A percentile compares a stretch with the other conserved stretches of the same genome.
Conservation (phyloP, 2,329 filamentous ascomycete species). For the Hypoxylon rubiginosum region DNA sequence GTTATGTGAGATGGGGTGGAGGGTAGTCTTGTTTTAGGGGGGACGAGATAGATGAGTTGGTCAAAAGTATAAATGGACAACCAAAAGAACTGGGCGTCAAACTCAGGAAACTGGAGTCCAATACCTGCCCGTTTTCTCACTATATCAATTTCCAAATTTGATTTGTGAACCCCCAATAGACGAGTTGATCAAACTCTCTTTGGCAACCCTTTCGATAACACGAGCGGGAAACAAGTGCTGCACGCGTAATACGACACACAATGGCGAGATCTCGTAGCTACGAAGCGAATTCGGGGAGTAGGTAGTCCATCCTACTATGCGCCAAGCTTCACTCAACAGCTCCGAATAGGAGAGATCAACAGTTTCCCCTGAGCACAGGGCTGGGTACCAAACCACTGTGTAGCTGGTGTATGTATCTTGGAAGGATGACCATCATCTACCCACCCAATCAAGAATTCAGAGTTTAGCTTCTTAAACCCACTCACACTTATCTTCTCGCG, state of each 20-base stretch:
- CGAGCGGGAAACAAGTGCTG: background rate
- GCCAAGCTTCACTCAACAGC: background rate
- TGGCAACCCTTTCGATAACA: conserved; percentile 9
- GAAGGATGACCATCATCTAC: background rate
- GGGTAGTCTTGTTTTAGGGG: background rate
- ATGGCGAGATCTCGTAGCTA: background rate
- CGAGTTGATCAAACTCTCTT: conserved; percentile 24
- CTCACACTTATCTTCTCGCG: background rate
- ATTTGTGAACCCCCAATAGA: background rate
- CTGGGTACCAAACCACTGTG: background rate
- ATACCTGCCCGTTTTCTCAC: background rate
- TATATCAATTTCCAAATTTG: conserved; percentile 13
- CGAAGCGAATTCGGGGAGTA: background rate
- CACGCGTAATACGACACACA: conserved; percentile 7
- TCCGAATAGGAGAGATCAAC: conserved; percentile 1
- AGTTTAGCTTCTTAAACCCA: background rate
- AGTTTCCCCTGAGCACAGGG: background rate
- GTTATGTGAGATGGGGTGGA: background rate
- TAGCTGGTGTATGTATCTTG: background rate
- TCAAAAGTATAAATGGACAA: conserved; percentile 6
- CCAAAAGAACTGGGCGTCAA: background rate
- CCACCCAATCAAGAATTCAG: background rate
- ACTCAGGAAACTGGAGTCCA: background rate
- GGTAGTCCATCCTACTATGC: background rate
- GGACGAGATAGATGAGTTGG: background rate